Conservation (phyloP, 2,329 filamentous ascomycete species). For the Cladosporium velox region DNA sequence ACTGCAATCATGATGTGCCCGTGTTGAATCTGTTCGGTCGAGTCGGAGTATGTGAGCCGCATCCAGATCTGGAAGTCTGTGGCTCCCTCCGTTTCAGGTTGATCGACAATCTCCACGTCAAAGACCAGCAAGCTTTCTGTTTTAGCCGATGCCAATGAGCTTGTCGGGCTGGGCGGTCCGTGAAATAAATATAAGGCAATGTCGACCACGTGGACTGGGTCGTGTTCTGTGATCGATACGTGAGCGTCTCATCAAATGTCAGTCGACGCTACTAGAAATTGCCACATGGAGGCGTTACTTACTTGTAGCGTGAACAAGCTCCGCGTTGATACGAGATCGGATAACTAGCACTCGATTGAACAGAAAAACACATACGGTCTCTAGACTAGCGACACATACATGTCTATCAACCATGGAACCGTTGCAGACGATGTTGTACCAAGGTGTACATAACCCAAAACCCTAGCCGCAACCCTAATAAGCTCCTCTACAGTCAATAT, state of each 20-base stretch:
- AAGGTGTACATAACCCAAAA: background rate
- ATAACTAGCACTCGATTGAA: background rate
- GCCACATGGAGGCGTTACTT: background rate
- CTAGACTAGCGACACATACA: background rate
- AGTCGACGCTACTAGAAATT: too few relatives aligned
- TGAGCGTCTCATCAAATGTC: background rate
- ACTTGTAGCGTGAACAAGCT: background rate
- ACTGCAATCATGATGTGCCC: background rate
- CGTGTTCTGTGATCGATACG: background rate
- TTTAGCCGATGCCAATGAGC: constrained; percentile 4
- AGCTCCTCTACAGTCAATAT: background rate
- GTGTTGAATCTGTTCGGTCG: constrained; percentile 11
- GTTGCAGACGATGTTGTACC: background rate
- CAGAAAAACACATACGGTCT: too few relatives aligned
- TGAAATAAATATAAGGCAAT: background rate
- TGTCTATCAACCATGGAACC: background rate
- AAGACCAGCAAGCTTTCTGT: constrained; percentile 11
- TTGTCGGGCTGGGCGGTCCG: constrained; percentile 19
- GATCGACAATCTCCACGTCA: background rate
- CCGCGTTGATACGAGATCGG: background rate
- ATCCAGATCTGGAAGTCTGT: background rate
- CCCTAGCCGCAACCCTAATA: background rate
- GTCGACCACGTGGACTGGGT: background rate
- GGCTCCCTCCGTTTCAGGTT: constrained; percentile 13
- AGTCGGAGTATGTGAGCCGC: constrained; percentile 5